Conservation (phyloP, 768 basidiomycete genomes). For the Boletus reticulatus region DNA sequence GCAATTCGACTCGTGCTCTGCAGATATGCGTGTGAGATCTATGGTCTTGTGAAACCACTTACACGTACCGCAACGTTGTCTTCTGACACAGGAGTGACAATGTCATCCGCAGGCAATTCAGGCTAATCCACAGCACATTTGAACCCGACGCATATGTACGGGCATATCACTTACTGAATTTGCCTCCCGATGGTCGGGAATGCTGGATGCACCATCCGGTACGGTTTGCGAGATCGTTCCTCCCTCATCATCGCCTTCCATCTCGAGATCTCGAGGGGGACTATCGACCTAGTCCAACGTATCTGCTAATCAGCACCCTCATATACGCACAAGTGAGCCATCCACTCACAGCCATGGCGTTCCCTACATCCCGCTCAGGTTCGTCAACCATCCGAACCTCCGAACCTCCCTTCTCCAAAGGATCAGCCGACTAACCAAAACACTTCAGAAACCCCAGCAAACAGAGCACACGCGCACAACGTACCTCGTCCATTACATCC, state of each 20-base stretch:
- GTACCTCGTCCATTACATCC: slow-evolving; percentile 12
- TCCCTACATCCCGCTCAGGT: neutral
- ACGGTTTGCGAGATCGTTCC: neutral
- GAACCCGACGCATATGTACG: neutral
- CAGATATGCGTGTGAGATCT: neutral
- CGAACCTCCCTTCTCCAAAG: neutral
- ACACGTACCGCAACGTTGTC: neutral
- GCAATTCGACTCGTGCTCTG: neutral
- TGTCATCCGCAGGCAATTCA: too few relatives aligned
- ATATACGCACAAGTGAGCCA: neutral
- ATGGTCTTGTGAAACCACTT: neutral
- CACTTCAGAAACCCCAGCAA: neutral
- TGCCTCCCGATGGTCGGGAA: neutral
- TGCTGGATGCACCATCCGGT: neutral
- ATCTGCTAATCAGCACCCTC: neutral
- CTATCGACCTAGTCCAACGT: neutral
- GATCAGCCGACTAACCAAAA: neutral
- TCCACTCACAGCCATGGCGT: slow-evolving; percentile 7
- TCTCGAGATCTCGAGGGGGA: neutral
- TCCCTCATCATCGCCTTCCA: neutral
- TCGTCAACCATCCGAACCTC: neutral
- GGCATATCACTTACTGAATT: neutral
- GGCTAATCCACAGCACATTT: neutral
- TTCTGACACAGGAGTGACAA: neutral
- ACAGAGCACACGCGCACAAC: neutral